Evolutionary conservation across 1,139 yeast genomes (phyloP).

Genomic region (Groenewaldozyma auringiensis): DNA sequence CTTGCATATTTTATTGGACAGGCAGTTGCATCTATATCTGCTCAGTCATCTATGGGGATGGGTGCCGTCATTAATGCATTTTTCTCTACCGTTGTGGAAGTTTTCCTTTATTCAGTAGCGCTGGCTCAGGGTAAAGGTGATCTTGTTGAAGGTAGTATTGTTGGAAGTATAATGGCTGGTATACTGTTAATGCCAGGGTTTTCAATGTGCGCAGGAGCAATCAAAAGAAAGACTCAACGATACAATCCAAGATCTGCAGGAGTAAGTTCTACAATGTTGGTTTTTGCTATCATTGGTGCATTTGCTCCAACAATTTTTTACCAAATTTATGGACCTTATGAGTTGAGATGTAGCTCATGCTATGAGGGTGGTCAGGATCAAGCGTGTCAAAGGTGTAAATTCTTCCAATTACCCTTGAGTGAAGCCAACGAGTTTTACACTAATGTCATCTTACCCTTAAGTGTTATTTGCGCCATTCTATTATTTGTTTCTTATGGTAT

Average conservation of each 20-base stretch:
- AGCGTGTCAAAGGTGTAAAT: constrained; percentile 66
- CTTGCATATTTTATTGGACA: constrained; percentile 96
- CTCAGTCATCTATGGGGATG: constrained; percentile 98
- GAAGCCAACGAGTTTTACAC: constrained; percentile 56
- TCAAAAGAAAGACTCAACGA: constrained; percentile 83
- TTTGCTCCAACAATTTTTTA: constrained; percentile 89
- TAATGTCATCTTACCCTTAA: constrained; percentile 67
- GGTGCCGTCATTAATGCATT: constrained; percentile 98
- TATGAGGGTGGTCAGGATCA: constrained; percentile 14
- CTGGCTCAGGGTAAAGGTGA: constrained; percentile 76
- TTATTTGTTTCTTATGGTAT: constrained; percentile 80
- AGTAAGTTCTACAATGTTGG: constrained; percentile 89
- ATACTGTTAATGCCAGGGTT: constrained; percentile 85
- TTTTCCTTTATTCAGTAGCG: constrained; percentile 87
- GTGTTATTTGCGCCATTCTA: constrained; percentile 70
- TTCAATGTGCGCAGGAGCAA: constrained; percentile 96
- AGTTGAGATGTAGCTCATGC: constrained; percentile 58
- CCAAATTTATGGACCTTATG: constrained; percentile 85
- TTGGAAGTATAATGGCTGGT: constrained; percentile 91
- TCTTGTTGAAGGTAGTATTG: constrained; percentile 94
- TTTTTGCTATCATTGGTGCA: constrained; percentile 86
- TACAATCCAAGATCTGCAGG: constrained; percentile 97
- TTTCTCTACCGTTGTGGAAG: constrained; percentile 92
- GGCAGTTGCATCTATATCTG: constrained; percentile 97
- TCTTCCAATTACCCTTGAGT: constrained; percentile 64